A percentile compares a stretch with the other conserved stretches of the same genome.
These are phyloP conservation scores for Crassisporium funariophilum DNA, from an alignment of 768 basidiomycete species.

Conservation along the genomic window DNA sequence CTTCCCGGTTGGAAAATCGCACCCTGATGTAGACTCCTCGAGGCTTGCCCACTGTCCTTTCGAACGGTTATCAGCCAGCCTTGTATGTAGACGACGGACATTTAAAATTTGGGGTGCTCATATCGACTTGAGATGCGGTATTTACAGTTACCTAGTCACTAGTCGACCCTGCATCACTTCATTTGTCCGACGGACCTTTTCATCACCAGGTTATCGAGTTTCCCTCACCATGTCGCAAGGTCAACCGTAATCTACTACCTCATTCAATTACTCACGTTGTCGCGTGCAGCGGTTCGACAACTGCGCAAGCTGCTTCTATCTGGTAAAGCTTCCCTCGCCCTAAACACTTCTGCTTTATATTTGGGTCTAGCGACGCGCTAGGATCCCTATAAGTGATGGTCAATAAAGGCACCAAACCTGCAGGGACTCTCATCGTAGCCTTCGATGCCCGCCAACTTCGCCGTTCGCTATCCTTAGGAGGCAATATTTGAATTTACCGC, in stretches of 20 bases:
- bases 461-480: no score
- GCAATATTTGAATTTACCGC: no score
- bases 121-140: conserved; percentile 15
- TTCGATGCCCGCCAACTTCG: no score
- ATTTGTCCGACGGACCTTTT: conserved; percentile 16
- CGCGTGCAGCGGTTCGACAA: conserved; percentile 11
- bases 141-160: conserved; percentile 11
- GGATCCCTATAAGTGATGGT: no score
- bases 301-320: no score
- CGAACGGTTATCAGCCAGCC: conserved; percentile 9
- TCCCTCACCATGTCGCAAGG: conserved; percentile 18
- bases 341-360: no score
- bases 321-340: no score
- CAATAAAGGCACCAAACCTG: no score
- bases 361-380: no score
- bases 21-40: conserved; percentile 31
- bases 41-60: conserved; percentile 22
- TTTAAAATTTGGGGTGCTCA: conserved; percentile 38
- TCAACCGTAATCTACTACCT: conserved; percentile 9
- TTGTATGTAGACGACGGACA: conserved; percentile 12
- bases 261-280: conserved; percentile 14
- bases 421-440: no score
- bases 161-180: conserved; percentile 27
- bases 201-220: conserved; percentile 13
- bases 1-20: conserved; percentile 24